Percentiles rank a stretch among this genome's conserved stretches.
Evolutionary conservation across 352 stramenopile genomes (phyloP).

Genomic region (Pseudoperonospora humuli): DNA sequence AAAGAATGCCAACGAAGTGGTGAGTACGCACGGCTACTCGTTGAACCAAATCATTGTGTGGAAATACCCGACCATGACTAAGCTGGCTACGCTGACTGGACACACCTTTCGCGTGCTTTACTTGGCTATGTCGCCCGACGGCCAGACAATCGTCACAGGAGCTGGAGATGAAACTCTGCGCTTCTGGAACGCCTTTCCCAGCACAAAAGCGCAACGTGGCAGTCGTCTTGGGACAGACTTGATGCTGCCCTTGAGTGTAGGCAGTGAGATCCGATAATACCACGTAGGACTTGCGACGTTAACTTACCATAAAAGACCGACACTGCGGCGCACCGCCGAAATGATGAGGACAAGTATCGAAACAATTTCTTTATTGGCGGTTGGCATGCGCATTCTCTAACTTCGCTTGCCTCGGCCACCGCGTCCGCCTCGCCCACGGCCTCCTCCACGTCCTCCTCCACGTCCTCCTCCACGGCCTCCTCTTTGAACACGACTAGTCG

Average conservation of each 20-base stretch:
- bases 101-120: slow-evolving; percentile 96
- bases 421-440: slow-evolving; percentile 14
- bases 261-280: slow-evolving; percentile 55
- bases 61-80: slow-evolving; percentile 95
- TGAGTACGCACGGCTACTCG: slow-evolving; percentile 98
- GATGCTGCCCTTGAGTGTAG: slow-evolving; percentile 45
- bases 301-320: slow-evolving; percentile 1
- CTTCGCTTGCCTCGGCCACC: slow-evolving; percentile 19
- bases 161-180: slow-evolving; percentile 95
- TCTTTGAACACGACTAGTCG: slow-evolving; percentile 45
- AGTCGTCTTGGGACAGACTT: slow-evolving; percentile 46
- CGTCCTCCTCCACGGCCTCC: slow-evolving; percentile 23
- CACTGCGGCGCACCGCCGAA: slow-evolving; percentile 5
- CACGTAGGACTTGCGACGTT: not conserved
- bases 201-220: slow-evolving; percentile 41
- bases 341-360: slow-evolving; percentile 24
- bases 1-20: slow-evolving; percentile 96
- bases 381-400: not conserved
- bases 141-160: slow-evolving; percentile 95
- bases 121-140: slow-evolving; percentile 94
- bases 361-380: slow-evolving; percentile 15
- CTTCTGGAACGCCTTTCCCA: slow-evolving; percentile 97
- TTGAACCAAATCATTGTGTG: slow-evolving; percentile 97
- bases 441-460: slow-evolving; percentile 17
- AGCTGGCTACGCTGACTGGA: slow-evolving; percentile 93